A percentile compares a stretch with the other conserved stretches of the same genome.
These are phyloP conservation scores for Aspergillus terreus DNA, from an alignment of 2,329 filamentous ascomycete species.

Conservation along the genomic window DNA sequence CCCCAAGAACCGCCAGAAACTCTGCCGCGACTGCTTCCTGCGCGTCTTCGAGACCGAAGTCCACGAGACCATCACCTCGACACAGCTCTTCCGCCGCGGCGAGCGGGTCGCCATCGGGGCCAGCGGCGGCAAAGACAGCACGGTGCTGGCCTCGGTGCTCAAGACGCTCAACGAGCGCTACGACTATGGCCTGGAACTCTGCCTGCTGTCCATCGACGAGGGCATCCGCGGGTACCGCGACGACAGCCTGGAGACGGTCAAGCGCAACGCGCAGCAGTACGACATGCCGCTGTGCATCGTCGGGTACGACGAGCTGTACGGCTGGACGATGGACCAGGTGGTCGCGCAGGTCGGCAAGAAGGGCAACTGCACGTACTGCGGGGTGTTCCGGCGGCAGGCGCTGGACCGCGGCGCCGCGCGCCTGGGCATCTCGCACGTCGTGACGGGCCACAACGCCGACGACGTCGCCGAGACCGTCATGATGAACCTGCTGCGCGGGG, in stretches of 20 bases:
- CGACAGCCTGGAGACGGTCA: constrained; percentile 93
- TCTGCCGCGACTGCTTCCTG: constrained; percentile 88
- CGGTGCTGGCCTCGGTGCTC: constrained; percentile 87
- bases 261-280: constrained; percentile 87
- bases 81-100: constrained; percentile 74
- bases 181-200: constrained; percentile 77
- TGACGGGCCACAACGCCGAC: constrained; percentile 96
- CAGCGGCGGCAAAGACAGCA: constrained; percentile 95
- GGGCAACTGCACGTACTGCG: constrained; percentile 98
- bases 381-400: constrained; percentile 90
- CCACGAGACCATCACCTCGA: constrained; percentile 86
- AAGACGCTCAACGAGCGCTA: constrained; percentile 92
- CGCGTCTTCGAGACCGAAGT: constrained; percentile 85
- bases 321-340: constrained; percentile 99
- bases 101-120: constrained; percentile 92
- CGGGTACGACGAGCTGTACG: constrained; percentile 89
- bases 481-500: constrained; percentile 92
- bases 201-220: constrained; percentile 90
- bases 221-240: constrained; percentile 97
- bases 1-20: constrained; percentile 89
- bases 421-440: constrained; percentile 84
- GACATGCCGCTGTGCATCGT: constrained; percentile 88
- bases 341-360: constrained; percentile 96
- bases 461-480: constrained; percentile 96
- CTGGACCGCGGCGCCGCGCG: constrained; percentile 87